Evolutionary conservation across 495 filamentous ascomycete species (phyloP), one percentile per base, ranked within the genome.

Genomic region (Lichina pygmaea): DNA sequence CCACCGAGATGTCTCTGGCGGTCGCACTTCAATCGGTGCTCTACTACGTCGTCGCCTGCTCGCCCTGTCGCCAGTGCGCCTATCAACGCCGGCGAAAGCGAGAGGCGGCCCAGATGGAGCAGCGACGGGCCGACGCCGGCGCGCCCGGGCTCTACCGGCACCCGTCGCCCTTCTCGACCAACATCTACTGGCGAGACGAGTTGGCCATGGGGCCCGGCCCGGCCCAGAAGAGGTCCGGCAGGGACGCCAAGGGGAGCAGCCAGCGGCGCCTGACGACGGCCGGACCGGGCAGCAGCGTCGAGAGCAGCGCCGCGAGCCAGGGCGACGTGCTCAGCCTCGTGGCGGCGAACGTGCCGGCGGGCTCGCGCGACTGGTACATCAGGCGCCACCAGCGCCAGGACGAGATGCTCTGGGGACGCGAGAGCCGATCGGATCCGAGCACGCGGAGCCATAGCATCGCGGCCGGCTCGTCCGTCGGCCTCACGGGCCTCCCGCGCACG

Each of bases 11-110:
- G 68, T 71, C 70, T 46, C 63, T 68, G 46, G 55, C 56, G 36
- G 58, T 61, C 33, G 70, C 66, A 44, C 52, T 72, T 9, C 84
- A 89, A 62, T 92, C 83, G 12, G 81, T 79, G 47, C 62, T 86
- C 56, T 92, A 91, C 61, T 91, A 86, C 65, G 72, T 86, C 52
- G 67, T 74, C 47, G 78, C 80, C 43, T 92, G 83, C 59, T 75
- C 79, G 33, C 82, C 83, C 53, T 93, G 83, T 60, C 63, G 71
- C 45, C 68, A 74, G 45, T 61, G 72, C 47, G 60, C 61, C 30
- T 65, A 77, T 46, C 73, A 68, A 42, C 68, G 74, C 38, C 76
- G 75, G 56, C 65, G 75, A 45, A 72, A 68, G 55, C 68, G 75
- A 52, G 68, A 80, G 50, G 75, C 76, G 42, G 70, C 68, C 48